These are phyloP conservation scores for Tetrapyrgos nigripes DNA, from an alignment of 1,284 basidiomycete genomes.

Conservation along the genomic window DNA sequence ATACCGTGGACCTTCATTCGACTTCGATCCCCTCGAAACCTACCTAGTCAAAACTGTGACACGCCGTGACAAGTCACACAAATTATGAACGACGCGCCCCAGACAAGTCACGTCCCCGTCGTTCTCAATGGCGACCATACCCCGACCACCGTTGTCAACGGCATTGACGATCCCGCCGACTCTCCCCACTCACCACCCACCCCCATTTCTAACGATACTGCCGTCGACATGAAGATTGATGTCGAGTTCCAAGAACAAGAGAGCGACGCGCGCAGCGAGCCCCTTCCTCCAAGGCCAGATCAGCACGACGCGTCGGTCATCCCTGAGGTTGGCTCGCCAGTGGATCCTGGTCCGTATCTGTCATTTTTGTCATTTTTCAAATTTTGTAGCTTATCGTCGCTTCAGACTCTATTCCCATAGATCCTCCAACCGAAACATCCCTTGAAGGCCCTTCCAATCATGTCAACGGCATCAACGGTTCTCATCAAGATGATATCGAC, in stretches of 20 bases:
- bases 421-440: constrained; percentile 41
- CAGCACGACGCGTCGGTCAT: constrained; percentile 45
- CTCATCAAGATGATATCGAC: constrained; percentile 49
- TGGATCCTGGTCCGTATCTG: constrained; percentile 56
- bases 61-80: constrained; percentile 36
- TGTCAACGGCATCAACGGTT: constrained; percentile 24
- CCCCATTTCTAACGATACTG: constrained; percentile 50
- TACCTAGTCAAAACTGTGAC: constrained; percentile 2
- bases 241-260: constrained; percentile 65
- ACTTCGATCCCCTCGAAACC: constrained; percentile 4
- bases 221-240: constrained; percentile 64
- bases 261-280: constrained; percentile 68
- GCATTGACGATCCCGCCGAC: constrained; percentile 33
- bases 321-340: constrained; percentile 48
- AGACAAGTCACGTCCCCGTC: constrained; percentile 23
- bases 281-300: constrained; percentile 49
- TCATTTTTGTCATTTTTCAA: constrained; percentile 17
- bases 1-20: too few relatives aligned
- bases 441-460: constrained; percentile 3
- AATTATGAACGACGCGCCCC: constrained; percentile 58
- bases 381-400: constrained; percentile 27
- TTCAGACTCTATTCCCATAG: constrained; percentile 31
- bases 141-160: constrained; percentile 37
- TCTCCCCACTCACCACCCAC: constrained; percentile 62
- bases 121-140: constrained; percentile 47